phyloP scores from a whole-genome alignment of 225 moss, liverwort and hornwort species.

The Pseudoscleropodium purum region DNA sequence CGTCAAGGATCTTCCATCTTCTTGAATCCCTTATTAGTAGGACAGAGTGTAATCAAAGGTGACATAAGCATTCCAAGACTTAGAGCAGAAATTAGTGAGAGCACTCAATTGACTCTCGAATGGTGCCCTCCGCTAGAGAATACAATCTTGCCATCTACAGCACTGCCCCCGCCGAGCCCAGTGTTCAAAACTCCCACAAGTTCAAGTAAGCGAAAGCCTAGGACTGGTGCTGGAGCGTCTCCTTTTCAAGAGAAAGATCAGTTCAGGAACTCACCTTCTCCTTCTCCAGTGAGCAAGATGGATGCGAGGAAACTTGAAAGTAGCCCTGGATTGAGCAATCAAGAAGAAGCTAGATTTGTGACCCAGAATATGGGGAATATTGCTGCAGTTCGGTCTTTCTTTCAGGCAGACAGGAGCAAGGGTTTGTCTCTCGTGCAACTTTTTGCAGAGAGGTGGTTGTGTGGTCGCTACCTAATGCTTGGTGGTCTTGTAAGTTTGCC shows the following conservation, averaged over 20 bases:
- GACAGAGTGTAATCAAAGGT: conserved; percentile 1
- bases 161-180: conserved; percentile 31
- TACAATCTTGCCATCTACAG: neutral
- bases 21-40: conserved; percentile 35
- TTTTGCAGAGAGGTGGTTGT: conserved; percentile 72
- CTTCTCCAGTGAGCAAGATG: conserved; percentile 34
- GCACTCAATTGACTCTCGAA: conserved; percentile 44
- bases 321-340: conserved; percentile 17
- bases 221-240: conserved; percentile 25
- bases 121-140: conserved; percentile 54
- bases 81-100: conserved; percentile 27
- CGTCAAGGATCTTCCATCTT: conserved; percentile 46
- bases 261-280: conserved; percentile 28
- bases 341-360: conserved; percentile 14
- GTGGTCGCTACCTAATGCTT: conserved; percentile 67
- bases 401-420: conserved; percentile 56
- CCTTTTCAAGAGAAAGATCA: conserved; percentile 25
- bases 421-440: conserved; percentile 52
- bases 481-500: conserved; percentile 69
- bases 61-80: conserved; percentile 9
- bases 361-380: conserved; percentile 27
- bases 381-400: conserved; percentile 54
- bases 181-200: conserved; percentile 28
- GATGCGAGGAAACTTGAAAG: conserved; percentile 22
- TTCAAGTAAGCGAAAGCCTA: conserved; percentile 31